Conservation (phyloP, 129 eudicot genomes). For the Flaveria linearis region DNA sequence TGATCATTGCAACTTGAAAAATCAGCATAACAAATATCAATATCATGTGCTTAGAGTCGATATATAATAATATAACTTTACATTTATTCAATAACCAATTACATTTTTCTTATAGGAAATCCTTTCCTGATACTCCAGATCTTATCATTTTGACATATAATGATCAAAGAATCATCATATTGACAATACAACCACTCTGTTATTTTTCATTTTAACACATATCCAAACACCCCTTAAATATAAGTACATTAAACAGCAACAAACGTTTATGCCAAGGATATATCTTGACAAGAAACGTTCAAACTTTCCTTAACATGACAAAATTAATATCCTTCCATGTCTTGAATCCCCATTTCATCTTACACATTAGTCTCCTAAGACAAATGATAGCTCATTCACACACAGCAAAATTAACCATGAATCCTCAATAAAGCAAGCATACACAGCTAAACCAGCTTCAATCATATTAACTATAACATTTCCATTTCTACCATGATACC, state of each 20-base stretch:
- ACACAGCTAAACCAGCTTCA: not conserved
- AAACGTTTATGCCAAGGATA: not conserved
- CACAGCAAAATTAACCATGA: not conserved
- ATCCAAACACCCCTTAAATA: not conserved
- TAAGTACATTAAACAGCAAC: not conserved
- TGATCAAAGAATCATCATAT: too few relatives aligned
- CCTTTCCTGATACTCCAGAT: too few relatives aligned
- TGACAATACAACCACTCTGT: not conserved
- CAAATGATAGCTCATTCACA: not conserved
- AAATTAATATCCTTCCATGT: too few relatives aligned
- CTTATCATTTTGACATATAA: too few relatives aligned
- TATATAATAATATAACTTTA: too few relatives aligned
- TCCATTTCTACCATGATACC: constrained; percentile 6
- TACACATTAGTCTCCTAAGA: not conserved
- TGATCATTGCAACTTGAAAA: too few relatives aligned
- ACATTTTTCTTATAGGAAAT: too few relatives aligned
- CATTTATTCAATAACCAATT: too few relatives aligned
- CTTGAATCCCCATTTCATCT: not conserved
- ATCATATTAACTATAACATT: not conserved
- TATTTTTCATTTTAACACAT: not conserved
- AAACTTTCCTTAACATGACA: not conserved
- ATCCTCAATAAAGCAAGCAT: constrained; percentile 1
- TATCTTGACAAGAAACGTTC: not conserved
- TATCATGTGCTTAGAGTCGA: too few relatives aligned
- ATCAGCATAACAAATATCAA: too few relatives aligned